These are phyloP conservation scores for Paralagenidium karlingii DNA, from an alignment of 352 stramenopile species.

Conservation along the genomic window DNA sequence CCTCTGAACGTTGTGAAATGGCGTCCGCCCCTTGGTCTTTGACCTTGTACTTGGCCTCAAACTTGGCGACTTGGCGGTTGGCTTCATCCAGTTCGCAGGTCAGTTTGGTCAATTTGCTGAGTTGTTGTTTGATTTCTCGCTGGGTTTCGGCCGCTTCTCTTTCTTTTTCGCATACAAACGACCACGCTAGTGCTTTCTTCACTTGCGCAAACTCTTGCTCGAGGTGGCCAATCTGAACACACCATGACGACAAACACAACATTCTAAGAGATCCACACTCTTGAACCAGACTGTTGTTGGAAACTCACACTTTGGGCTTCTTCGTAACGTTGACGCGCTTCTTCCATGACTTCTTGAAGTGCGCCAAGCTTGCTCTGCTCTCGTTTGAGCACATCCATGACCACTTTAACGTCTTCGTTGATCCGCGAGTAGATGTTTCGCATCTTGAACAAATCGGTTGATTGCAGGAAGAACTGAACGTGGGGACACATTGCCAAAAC, in stretches of 20 bases:
- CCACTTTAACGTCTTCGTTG: slow-evolving; percentile 56
- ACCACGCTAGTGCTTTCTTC: slow-evolving; percentile 74
- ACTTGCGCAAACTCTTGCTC: slow-evolving; percentile 57
- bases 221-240: slow-evolving; percentile 47
- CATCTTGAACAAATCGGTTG: slow-evolving; percentile 91
- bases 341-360: slow-evolving; percentile 40
- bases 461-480: slow-evolving; percentile 91
- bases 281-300: neutral
- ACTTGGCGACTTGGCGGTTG: slow-evolving; percentile 20
- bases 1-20: slow-evolving; percentile 20
- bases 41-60: slow-evolving; percentile 45
- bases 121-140: slow-evolving; percentile 18
- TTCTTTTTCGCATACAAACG: slow-evolving; percentile 67
- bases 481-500: neutral
- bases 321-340: slow-evolving; percentile 56
- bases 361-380: slow-evolving; percentile 47
- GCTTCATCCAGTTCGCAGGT: slow-evolving; percentile 10
- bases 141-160: slow-evolving; percentile 19
- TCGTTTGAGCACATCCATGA: slow-evolving; percentile 49
- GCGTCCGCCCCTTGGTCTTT: slow-evolving; percentile 54
- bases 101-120: slow-evolving; percentile 17
- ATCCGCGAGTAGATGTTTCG: slow-evolving; percentile 79
- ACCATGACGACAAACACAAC: neutral
- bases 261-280: neutral
- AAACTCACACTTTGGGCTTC: slow-evolving; percentile 50